Base-by-base conservation (phyloP, 164 flowering plant species). In the Taxillus chinensis region DNA sequence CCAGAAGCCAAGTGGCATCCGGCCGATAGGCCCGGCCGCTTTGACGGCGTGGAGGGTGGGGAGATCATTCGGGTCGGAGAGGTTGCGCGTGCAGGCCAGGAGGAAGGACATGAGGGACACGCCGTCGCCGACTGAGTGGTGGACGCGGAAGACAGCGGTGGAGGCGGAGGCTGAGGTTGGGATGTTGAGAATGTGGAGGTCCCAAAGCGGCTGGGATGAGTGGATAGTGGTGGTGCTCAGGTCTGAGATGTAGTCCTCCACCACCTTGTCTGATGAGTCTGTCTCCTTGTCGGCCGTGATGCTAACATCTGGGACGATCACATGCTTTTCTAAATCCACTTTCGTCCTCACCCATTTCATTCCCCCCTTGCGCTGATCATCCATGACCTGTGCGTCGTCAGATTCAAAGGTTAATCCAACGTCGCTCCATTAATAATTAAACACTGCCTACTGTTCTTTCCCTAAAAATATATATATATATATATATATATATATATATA, bases 81-180 rank as follows among this genome's bases (percentile, higher is more conserved):
- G 11, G 15, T 57, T 57, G 59, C 59, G 59, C 4, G 59, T 57
- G 59, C 41, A 38, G n/a, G 40, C 59, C 12, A 55, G 58, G 38
- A 55, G 58, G 37, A 55, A 38, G 8, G 58, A 55, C 58, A 55
- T 55, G 58, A 57, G 59, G n/a, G 59, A 57, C 59, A 57, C 10
- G 41, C 59, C 59, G 43, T 57, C 59, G 41, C 59, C 59, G 41
- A 57, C 13, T 41, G 59, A 57, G 59, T 57, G 59, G 43, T 57
- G 59, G 41, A 57, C 39, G 6, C 59, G 59, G n/a, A 57, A 57
- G 15, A 57, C 41, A 41, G 41, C 43, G 5, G 39, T 41, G n/a
- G 59, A 7, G 41, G n/a, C 59, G 10, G 59, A 41, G 41, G 13
- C 7, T 12, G 59, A 38, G 14, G 59, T 57, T 6, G 10, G 41